Evolutionary conservation across 2,329 filamentous ascomycete genomes (phyloP).

Genomic region (Periconia sp.): DNA sequence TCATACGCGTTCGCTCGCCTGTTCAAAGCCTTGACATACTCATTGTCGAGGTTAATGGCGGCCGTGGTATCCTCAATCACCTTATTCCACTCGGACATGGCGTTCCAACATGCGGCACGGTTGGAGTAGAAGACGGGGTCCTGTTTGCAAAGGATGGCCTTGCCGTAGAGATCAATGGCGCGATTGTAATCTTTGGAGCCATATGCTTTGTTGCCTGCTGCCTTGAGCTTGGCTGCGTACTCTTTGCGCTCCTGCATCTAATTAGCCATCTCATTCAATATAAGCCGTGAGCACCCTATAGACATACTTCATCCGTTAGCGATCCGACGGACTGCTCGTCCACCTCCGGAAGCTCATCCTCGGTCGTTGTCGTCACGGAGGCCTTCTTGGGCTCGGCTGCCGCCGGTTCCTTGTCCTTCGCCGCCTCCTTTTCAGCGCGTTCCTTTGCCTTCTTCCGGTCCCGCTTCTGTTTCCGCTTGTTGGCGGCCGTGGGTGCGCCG

Average conservation of each 20-base stretch:
- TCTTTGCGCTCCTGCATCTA: conserved; percentile 73
- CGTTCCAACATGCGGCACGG: conserved; percentile 95
- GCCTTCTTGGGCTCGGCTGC: conserved; percentile 40
- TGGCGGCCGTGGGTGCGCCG: conserved; percentile 29
- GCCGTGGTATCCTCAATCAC: conserved; percentile 97
- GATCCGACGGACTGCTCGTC: conserved; percentile 48
- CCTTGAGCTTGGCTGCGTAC: conserved; percentile 89
- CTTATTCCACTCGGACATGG: conserved; percentile 88
- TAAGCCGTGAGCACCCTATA: background rate
- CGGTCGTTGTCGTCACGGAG: conserved; percentile 38
- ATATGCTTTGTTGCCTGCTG: conserved; percentile 94
- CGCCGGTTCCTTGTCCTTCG: conserved; percentile 37
- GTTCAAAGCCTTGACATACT: conserved; percentile 98
- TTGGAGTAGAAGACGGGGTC: conserved; percentile 99
- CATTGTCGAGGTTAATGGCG: conserved; percentile 86
- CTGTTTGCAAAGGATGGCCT: conserved; percentile 94
- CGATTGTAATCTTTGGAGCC: conserved; percentile 90
- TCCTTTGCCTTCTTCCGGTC: conserved; percentile 87
- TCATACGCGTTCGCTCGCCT: conserved; percentile 96
- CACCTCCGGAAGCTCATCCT: conserved; percentile 53
- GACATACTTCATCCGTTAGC: conserved; percentile 46
- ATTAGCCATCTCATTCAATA: conserved; percentile 21
- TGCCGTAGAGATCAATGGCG: conserved; percentile 92
- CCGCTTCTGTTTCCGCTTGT: conserved; percentile 82
- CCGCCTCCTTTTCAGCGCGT: conserved; percentile 54